A percentile compares a stretch with the other conserved stretches of the same genome.
phyloP scores from a whole-genome alignment of 352 stramenopile species.

The Phytophthora boehmeriae region DNA sequence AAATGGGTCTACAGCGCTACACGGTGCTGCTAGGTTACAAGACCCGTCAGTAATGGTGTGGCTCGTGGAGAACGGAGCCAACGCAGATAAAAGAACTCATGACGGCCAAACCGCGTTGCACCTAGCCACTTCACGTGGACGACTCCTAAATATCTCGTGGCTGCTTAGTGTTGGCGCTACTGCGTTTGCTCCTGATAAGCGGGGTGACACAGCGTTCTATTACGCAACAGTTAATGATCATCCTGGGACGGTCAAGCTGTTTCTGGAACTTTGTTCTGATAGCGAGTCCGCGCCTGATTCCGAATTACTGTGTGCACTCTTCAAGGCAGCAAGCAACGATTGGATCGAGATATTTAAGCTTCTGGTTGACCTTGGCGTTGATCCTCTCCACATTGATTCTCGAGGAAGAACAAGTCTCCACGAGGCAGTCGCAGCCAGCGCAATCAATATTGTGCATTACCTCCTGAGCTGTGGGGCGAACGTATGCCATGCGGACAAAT shows the following conservation, averaged over 20 bases:
- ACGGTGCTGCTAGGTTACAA: neutral
- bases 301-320: neutral
- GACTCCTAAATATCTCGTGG: too few relatives aligned
- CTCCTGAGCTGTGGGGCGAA: conserved; percentile 4
- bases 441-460: neutral
- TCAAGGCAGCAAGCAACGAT: neutral
- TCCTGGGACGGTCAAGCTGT: neutral
- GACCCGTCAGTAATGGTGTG: neutral
- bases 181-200: too few relatives aligned
- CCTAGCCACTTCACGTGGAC: too few relatives aligned
- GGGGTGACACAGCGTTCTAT: too few relatives aligned
- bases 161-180: too few relatives aligned
- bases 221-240: too few relatives aligned
- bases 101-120: neutral
- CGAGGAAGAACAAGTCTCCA: conserved; percentile 8
- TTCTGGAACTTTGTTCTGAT: neutral
- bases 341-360: neutral
- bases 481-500: conserved; percentile 2
- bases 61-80: neutral
- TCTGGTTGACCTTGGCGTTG: conserved; percentile 1
- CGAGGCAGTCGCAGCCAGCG: neutral
- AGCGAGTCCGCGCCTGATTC: too few relatives aligned
- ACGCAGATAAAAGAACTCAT: neutral
- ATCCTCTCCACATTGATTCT: neutral
- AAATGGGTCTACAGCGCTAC: neutral